Percentiles rank a stretch among this genome's conserved stretches.
These are phyloP conservation scores for Melaleuca quinquenervia DNA, from an alignment of 345 rosid species.

Conservation along the genomic window DNA sequence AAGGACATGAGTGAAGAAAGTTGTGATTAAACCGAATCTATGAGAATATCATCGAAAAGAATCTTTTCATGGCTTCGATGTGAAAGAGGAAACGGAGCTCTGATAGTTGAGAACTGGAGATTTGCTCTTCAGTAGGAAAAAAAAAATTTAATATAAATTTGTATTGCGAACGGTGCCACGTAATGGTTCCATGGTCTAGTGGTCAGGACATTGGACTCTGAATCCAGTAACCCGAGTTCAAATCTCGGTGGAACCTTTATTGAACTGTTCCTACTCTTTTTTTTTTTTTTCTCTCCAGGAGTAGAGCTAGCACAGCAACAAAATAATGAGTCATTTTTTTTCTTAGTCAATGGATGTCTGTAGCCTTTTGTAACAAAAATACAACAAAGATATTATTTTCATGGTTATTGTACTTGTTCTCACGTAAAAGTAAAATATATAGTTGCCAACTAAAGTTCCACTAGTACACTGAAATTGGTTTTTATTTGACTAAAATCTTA, in stretches of 20 bases:
- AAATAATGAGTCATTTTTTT: not conserved
- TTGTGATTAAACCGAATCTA: not conserved
- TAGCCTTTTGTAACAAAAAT: not conserved
- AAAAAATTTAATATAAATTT: no score
- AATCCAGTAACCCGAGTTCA: constrained; percentile 98
- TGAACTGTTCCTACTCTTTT: not conserved
- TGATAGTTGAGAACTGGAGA: not conserved
- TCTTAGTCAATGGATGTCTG: not conserved
- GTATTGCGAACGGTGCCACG: no score
- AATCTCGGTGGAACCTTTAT: constrained; percentile 74
- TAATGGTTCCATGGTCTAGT: constrained; percentile 51
- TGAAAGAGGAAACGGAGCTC: not conserved
- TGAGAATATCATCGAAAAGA: not conserved
- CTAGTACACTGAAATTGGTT: no score
- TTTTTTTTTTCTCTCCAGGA: not conserved
- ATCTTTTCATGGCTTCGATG: not conserved
- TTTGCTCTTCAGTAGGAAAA: not conserved
- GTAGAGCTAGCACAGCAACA: not conserved
- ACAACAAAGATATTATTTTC: no score
- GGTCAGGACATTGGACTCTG: constrained; percentile 92
- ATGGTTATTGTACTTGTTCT: not conserved
- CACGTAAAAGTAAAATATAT: not conserved
- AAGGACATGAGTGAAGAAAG: not conserved
- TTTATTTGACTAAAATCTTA: no score
- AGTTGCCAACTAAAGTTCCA: rapidly evolving